Evolutionary conservation across 1,284 basidiomycete genomes (phyloP).

Genomic region (Cutaneotrichosporon mucoides): DNA sequence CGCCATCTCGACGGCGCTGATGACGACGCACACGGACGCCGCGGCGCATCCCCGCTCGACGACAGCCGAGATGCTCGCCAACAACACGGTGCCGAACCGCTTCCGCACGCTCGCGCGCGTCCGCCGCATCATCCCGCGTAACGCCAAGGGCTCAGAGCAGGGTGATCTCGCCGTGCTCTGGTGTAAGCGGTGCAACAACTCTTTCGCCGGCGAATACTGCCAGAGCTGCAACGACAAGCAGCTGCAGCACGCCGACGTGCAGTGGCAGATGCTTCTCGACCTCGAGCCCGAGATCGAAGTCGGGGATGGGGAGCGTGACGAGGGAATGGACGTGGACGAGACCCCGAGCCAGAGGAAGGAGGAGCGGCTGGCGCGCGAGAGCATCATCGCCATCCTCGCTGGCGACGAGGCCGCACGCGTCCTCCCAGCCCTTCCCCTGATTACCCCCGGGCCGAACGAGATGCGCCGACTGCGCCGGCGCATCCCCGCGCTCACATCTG

Average conservation of each 20-base stretch:
- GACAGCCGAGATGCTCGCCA: slow-evolving; percentile 18
- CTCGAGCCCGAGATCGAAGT: slow-evolving; percentile 4
- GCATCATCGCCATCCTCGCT: background rate
- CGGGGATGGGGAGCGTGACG: too few species aligned
- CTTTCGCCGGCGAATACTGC: slow-evolving; percentile 10
- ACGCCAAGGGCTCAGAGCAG: background rate
- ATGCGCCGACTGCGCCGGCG: slow-evolving; percentile 8
- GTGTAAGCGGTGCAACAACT: slow-evolving; percentile 8
- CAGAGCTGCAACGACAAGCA: slow-evolving; percentile 12
- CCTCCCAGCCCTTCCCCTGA: slow-evolving; percentile 31
- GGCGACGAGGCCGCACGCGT: slow-evolving; percentile 11
- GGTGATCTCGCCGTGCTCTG: slow-evolving; percentile 10
- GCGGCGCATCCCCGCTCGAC: slow-evolving; percentile 25
- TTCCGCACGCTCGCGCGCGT: slow-evolving; percentile 32
- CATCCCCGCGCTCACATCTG: slow-evolving; percentile 7
- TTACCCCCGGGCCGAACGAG: slow-evolving; percentile 28
- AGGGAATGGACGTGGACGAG: too few species aligned
- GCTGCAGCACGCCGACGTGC: background rate
- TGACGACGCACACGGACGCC: slow-evolving; percentile 13
- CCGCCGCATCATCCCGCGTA: slow-evolving; percentile 2
- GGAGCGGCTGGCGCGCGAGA: background rate
- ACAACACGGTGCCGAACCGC: slow-evolving; percentile 30
- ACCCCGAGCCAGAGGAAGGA: background rate
- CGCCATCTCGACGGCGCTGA: slow-evolving; percentile 1
- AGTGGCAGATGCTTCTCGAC: slow-evolving; percentile 10